Evolutionary conservation across 768 basidiomycete genomes (phyloP).

Genomic region (Termitomyces sp.): DNA sequence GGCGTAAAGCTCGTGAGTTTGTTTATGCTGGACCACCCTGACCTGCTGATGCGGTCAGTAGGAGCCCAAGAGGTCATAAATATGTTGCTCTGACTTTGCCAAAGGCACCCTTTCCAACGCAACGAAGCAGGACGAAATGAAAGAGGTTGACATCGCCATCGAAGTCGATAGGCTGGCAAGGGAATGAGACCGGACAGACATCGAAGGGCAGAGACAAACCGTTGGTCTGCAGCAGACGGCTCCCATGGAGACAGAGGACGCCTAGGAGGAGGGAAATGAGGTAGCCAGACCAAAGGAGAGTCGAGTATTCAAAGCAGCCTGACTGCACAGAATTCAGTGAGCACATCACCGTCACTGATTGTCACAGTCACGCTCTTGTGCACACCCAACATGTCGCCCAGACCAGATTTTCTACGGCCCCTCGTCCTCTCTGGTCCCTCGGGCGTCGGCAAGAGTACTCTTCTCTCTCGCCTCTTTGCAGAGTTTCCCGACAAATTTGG

Average conservation of each 20-base stretch:
- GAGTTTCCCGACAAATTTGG: conserved; percentile 84
- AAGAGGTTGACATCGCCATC: conserved; percentile 95
- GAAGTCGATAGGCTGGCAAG: conserved; percentile 81
- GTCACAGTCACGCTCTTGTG: background rate
- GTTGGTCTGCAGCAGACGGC: conserved; percentile 81
- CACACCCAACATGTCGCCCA: conserved; percentile 12
- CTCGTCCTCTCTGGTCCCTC: conserved; percentile 89
- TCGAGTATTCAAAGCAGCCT: background rate
- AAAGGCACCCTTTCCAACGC: conserved; percentile 98
- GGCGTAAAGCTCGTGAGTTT: conserved; percentile 93
- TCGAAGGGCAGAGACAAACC: conserved; percentile 31
- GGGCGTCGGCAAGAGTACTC: conserved; percentile 91
- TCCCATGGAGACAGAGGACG: conserved; percentile 46
- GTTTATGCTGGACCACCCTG: conserved; percentile 98
- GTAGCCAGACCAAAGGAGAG: conserved; percentile 9
- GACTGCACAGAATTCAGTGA: background rate
- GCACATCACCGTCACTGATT: conserved; percentile 5
- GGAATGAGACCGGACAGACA: background rate
- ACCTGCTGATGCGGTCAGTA: conserved; percentile 48
- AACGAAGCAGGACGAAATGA: conserved; percentile 90
- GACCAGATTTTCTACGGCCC: conserved; percentile 52
- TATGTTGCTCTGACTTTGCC: conserved; percentile 65
- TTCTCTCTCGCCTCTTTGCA: conserved; percentile 73
- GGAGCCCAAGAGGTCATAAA: background rate
- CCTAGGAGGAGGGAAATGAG: background rate